Base-by-base conservation (phyloP, 2,329 filamentous ascomycete species). In the Tolypocladium tundrense region DNA sequence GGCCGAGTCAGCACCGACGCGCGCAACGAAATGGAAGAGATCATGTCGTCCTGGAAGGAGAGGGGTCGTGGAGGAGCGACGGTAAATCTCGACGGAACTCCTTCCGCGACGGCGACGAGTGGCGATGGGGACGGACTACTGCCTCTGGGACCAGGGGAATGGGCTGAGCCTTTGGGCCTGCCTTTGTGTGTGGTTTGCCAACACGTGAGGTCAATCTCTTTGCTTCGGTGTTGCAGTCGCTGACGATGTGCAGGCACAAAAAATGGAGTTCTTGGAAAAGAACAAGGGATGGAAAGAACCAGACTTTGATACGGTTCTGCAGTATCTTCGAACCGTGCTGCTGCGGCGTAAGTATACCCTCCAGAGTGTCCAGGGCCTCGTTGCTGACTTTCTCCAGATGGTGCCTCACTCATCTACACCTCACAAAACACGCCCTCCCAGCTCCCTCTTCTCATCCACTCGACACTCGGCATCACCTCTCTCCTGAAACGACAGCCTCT, bases 121-220 rank as follows among this genome's bases (percentile, higher is more conserved):
- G 77, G 78, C 37, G 87, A 89, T 59, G 83, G 81, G 4, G 85
- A 89, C 59, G 83, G 88, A 33, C 83, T 85, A 52, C 78, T 95
- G 61, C 91, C 91, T 1, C 73, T 93, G 1, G 92, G 92, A 0
- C 90, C 89, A 1, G 92, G 93, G 57, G 92, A 97, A 73, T 97
- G 92, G 90, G 90, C 96, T 62, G 91, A 96, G 67, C 90, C 87
- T 6, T 75, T 97, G 10, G 92, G 92, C 0, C 74, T 99, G 57
- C 91, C 91, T 0, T 77, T 99, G 42, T 95, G 90, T 68, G 88
- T 99, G 10, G 91, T 97, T n/a, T 96, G 93, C 70, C 92, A 97
- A 72, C 94, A 96, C 70, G 91, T 92, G 72, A 73, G 84, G 72
- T 9, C 5, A 53, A 63, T 60, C 65, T 61, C 31, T 9, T n/a